Conservation (phyloP, 1,284 basidiomycete genomes). For the Leccinum griseonigrum region DNA sequence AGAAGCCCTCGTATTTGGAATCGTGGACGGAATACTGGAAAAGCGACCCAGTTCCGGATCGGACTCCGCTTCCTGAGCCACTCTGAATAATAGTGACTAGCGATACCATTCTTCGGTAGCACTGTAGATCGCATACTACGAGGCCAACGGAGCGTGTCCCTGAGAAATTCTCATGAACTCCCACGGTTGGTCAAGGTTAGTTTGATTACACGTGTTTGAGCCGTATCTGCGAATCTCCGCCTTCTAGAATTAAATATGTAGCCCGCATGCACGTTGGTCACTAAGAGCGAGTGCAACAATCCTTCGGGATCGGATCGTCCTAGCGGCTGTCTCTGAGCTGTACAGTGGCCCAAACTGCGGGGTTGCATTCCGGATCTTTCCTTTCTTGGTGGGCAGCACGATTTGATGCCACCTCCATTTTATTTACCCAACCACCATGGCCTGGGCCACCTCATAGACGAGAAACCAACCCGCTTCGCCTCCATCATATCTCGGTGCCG, state of each 20-base stretch:
- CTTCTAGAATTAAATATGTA: conserved; percentile 19
- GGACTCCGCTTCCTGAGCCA: conserved; percentile 29
- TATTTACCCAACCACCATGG: conserved; percentile 16
- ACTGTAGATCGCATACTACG: conserved; percentile 10
- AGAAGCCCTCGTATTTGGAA: conserved; percentile 86
- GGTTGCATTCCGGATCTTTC: conserved; percentile 17
- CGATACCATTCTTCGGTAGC: conserved; percentile 2
- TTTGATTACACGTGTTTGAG: conserved; percentile 25
- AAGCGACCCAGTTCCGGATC: conserved; percentile 52
- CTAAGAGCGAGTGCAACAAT: conserved; percentile 1
- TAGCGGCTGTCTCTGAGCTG: background rate
- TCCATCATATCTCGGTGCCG: conserved; percentile 28
- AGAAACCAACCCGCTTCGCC: conserved; percentile 1
- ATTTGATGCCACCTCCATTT: conserved; percentile 17
- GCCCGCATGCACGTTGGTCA: background rate
- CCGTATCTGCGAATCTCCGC: conserved; percentile 26
- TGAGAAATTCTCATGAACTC: conserved; percentile 21
- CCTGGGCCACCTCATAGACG: background rate
- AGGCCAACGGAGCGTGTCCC: conserved; percentile 3
- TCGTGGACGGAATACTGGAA: conserved; percentile 87
- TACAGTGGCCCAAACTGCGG: conserved; percentile 31
- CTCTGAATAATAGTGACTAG: conserved; percentile 1
- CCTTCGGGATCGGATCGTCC: conserved; percentile 28
- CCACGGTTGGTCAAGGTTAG: conserved; percentile 16
- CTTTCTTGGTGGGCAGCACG: conserved; percentile 9